A percentile compares a stretch with the other conserved stretches of the same genome.
Conservation (phyloP, 2,329 filamentous ascomycete species). For the Dissoconium aciculare region DNA sequence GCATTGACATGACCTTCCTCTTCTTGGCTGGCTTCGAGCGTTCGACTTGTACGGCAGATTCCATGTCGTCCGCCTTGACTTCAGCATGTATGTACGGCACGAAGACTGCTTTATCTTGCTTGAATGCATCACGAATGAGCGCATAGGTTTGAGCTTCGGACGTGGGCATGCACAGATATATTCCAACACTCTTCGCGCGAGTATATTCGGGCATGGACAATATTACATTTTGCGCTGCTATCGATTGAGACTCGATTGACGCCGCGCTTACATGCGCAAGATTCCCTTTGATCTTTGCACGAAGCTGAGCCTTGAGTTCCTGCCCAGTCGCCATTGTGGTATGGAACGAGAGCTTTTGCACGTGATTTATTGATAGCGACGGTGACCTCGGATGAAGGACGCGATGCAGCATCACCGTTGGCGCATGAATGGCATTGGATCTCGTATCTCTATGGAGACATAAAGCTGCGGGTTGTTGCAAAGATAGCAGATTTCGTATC, state of each 20-base stretch:
- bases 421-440: too few species aligned
- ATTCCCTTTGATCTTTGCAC: slow-evolving; percentile 52
- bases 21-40: slow-evolving; percentile 15
- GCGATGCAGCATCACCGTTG: too few species aligned
- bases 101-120: slow-evolving; percentile 68
- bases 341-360: too few species aligned
- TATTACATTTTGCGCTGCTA: slow-evolving; percentile 48
- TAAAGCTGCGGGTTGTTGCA: too few species aligned
- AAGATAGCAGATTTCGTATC: too few species aligned
- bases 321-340: slow-evolving; percentile 11
- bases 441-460: too few species aligned
- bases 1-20: slow-evolving; percentile 84
- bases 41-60: slow-evolving; percentile 40
- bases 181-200: slow-evolving; percentile 58
- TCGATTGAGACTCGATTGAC: slow-evolving; percentile 55
- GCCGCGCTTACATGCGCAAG: slow-evolving; percentile 49
- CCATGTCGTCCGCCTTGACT: background rate
- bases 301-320: slow-evolving; percentile 58
- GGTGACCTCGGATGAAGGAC: too few species aligned
- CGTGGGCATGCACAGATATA: slow-evolving; percentile 86
- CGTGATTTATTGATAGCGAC: too few species aligned
- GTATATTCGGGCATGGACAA: slow-evolving; percentile 58
- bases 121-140: slow-evolving; percentile 69
- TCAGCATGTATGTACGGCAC: slow-evolving; percentile 57
- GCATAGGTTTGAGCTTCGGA: slow-evolving; percentile 72